Percentiles rank a stretch among this genome's conserved stretches.
Conservation (phyloP, 768 basidiomycete genomes). For the Termitomyces sp. region DNA sequence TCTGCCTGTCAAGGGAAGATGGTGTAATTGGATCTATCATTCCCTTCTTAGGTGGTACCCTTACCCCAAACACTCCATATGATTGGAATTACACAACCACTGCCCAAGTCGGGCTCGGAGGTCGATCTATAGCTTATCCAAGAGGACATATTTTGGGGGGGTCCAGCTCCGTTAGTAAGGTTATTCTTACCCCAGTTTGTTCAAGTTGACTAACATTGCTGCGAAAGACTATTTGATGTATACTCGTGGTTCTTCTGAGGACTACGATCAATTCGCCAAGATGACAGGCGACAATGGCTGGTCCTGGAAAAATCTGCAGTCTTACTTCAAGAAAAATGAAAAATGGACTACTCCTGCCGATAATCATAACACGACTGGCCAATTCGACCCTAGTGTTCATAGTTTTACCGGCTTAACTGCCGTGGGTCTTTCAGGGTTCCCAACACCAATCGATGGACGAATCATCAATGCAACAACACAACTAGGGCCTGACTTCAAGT, state of each 20-base stretch:
- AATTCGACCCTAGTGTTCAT: slow-evolving; percentile 28
- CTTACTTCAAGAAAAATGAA: slow-evolving; percentile 29
- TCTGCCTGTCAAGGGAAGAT: not conserved
- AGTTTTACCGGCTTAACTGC: slow-evolving; percentile 22
- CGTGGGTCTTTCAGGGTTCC: slow-evolving; percentile 26
- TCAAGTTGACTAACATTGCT: too few relatives aligned
- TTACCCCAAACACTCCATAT: slow-evolving; percentile 10
- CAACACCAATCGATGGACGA: slow-evolving; percentile 21
- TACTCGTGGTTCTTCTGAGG: slow-evolving; percentile 13
- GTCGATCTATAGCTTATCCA: slow-evolving; percentile 19
- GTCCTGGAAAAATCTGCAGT: slow-evolving; percentile 25
- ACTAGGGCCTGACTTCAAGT: slow-evolving; percentile 19
- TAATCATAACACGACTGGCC: slow-evolving; percentile 25
- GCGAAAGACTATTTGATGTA: slow-evolving; percentile 15
- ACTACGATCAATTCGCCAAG: slow-evolving; percentile 12
- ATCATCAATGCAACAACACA: slow-evolving; percentile 29
- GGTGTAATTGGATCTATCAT: slow-evolving; percentile 8
- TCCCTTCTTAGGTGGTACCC: slow-evolving; percentile 9
- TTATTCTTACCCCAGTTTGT: not conserved
- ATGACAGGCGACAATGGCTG: slow-evolving; percentile 18
- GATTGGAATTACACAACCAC: slow-evolving; percentile 25
- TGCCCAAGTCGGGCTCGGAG: slow-evolving; percentile 21
- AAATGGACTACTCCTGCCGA: slow-evolving; percentile 25
- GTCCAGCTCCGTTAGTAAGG: slow-evolving; percentile 24
- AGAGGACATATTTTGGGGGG: slow-evolving; percentile 27